These are phyloP conservation scores for Pleurostoma richardsiae DNA, from an alignment of 2,329 filamentous ascomycete genomes.

Conservation along the genomic window DNA sequence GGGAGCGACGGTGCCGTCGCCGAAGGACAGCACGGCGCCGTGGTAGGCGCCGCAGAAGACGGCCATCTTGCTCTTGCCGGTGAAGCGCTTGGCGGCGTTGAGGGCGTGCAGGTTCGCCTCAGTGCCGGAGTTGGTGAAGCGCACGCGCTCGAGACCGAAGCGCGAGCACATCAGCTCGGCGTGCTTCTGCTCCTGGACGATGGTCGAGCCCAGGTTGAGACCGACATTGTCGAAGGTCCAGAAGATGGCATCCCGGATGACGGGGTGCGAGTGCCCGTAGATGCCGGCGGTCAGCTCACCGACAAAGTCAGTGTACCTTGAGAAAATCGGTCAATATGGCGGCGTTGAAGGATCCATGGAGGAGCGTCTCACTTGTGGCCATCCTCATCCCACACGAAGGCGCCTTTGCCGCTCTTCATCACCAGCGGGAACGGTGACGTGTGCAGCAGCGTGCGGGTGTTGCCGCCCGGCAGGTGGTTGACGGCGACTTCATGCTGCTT, in stretches of 20 bases:
- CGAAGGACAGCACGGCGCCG: slow-evolving; percentile 35
- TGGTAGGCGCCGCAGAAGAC: slow-evolving; percentile 47
- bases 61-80: slow-evolving; percentile 36
- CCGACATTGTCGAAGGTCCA: slow-evolving; percentile 37
- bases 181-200: slow-evolving; percentile 42
- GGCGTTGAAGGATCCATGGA: background rate
- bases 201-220: slow-evolving; percentile 48
- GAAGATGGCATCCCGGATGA: slow-evolving; percentile 40
- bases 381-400: slow-evolving; percentile 23
- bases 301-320: slow-evolving; percentile 44
- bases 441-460: slow-evolving; percentile 38
- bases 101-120: slow-evolving; percentile 57
- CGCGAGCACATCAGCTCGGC: slow-evolving; percentile 45
- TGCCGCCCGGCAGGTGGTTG: slow-evolving; percentile 35
- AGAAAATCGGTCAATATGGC: slow-evolving; percentile 28
- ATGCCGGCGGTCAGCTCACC: slow-evolving; percentile 57
- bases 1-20: slow-evolving; percentile 20
- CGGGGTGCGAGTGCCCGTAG: slow-evolving; percentile 54
- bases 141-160: slow-evolving; percentile 48
- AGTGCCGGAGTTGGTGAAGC: slow-evolving; percentile 62
- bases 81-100: slow-evolving; percentile 41
- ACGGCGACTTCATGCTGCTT: slow-evolving; percentile 30
- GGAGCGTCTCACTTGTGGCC: slow-evolving; percentile 17
- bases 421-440: slow-evolving; percentile 28
- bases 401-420: slow-evolving; percentile 19